Evolutionary conservation across 2,329 filamentous ascomycete species (phyloP).

Genomic region (Leptographium flavum): DNA sequence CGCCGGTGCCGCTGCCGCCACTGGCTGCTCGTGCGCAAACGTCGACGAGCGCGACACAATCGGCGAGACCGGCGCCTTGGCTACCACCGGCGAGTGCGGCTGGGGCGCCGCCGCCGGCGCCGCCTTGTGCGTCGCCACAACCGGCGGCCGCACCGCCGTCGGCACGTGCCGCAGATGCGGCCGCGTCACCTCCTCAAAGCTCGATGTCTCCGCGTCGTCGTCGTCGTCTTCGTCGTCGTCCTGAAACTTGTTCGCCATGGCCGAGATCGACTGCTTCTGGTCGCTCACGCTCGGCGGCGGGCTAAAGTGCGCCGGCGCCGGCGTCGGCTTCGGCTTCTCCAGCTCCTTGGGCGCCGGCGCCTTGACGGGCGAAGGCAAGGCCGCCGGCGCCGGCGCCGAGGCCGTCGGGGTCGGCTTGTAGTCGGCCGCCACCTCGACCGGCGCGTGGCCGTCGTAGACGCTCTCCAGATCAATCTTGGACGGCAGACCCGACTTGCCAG

Average conservation of each 20-base stretch:
- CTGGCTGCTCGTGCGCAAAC: constrained; percentile 41
- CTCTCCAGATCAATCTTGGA: constrained; percentile 90
- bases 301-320: constrained; percentile 23
- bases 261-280: constrained; percentile 75
- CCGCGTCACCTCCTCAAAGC: constrained; percentile 76
- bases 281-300: constrained; percentile 61
- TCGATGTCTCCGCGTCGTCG: constrained; percentile 51
- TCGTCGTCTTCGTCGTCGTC: constrained; percentile 48
- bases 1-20: constrained; percentile 59
- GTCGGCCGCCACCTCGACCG: constrained; percentile 61
- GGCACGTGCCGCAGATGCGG: constrained; percentile 46
- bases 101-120: constrained; percentile 10
- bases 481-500: constrained; percentile 70
- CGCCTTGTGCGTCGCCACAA: constrained; percentile 27
- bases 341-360: constrained; percentile 36
- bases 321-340: constrained; percentile 20
- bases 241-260: constrained; percentile 74
- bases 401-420: constrained; percentile 40
- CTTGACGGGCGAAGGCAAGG: constrained; percentile 20
- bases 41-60: constrained; percentile 10
- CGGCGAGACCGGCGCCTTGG: constrained; percentile 19
- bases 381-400: constrained; percentile 26
- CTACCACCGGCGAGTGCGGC: constrained; percentile 6
- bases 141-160: constrained; percentile 20
- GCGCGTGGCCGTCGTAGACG: constrained; percentile 70